A percentile compares a stretch with the other conserved stretches of the same genome.
Evolutionary conservation across 345 rosid genomes (phyloP).

Genomic region (Eucalyptus curtisii): DNA sequence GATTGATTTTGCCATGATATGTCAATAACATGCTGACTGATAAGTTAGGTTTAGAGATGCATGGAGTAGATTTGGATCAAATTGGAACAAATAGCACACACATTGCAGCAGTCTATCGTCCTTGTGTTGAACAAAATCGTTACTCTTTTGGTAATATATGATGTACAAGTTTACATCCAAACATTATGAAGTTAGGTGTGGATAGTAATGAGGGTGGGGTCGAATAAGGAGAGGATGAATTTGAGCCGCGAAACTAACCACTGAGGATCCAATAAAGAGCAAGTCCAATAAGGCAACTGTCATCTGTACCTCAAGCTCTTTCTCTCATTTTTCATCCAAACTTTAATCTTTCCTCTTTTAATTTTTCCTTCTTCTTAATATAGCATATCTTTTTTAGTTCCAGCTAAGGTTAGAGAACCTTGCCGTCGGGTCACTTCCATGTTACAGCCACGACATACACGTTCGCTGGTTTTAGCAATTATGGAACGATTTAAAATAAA

Average conservation of each 20-base stretch:
- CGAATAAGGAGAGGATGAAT: neutral
- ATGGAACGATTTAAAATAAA: neutral
- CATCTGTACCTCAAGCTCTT: neutral
- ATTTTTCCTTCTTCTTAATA: neutral
- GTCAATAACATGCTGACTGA: neutral
- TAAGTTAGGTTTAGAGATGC: neutral
- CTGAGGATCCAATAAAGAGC: neutral
- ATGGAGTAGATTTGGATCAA: neutral
- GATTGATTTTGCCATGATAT: neutral
- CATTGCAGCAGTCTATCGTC: neutral
- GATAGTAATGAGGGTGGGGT: neutral
- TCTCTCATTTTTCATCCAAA: neutral
- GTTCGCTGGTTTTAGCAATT: neutral
- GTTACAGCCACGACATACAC: fast-evolving
- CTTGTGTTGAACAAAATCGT: neutral
- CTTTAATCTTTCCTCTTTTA: neutral
- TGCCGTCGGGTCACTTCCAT: neutral
- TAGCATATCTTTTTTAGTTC: neutral
- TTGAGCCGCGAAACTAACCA: neutral
- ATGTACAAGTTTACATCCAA: neutral
- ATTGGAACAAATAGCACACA: neutral
- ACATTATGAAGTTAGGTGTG: neutral
- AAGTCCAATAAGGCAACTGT: neutral
- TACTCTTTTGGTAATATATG: neutral
- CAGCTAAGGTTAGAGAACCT: neutral